Base-by-base conservation (phyloP, 768 basidiomycete species). In the Leccinum variicolor region DNA sequence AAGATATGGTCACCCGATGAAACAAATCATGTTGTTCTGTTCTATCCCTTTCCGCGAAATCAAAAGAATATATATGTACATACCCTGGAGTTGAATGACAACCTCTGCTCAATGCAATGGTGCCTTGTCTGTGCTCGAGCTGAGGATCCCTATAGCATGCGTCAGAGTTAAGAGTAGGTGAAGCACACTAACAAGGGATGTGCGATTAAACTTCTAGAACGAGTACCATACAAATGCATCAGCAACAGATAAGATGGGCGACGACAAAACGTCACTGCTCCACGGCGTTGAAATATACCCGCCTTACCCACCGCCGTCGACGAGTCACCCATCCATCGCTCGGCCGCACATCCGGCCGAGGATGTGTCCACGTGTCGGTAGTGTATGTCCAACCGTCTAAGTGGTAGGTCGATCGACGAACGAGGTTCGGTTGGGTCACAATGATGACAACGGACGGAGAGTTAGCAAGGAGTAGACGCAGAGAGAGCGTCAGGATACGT, bases 371-470 rank as follows among this genome's bases (percentile, higher is more conserved):
- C 0, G 79, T 74, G 57, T 91, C 90, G 60, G 90, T 88, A 8
- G 86, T 86, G 64, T 92, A 92, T 14, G 89, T 82, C 90, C 92
- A 93, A 3, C 89, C 91, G 64, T 84, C 49, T 50, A 6, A n/a
- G 28, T n/a, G n/a, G n/a, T 50, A n/a, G n/a, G 45, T 21, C 31
- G 31, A 3, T 33, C 31, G 31, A 33, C 31, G 31, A 33, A 33
- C 31, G 31, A 14, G 11, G 21, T 46, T 17, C 39, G 39, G 39
- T 41, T 43, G n/a, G 46, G 46, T 47, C 21, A 47, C 25, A 21
- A 15, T n/a, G n/a, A n/a, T n/a, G n/a, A n/a, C n/a, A 25, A 10
- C 28, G 46, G 21, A 25, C 43, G 10, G 14, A 21, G 41, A 21
- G 41, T 21, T 28, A 39, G 39, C n/a, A 39, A 39, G 17, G 39